Percentiles rank a stretch among this genome's conserved stretches.
These are phyloP conservation scores for Wickerhamomyces sp. DNA, from an alignment of 1,139 yeast species.

Conservation along the genomic window DNA sequence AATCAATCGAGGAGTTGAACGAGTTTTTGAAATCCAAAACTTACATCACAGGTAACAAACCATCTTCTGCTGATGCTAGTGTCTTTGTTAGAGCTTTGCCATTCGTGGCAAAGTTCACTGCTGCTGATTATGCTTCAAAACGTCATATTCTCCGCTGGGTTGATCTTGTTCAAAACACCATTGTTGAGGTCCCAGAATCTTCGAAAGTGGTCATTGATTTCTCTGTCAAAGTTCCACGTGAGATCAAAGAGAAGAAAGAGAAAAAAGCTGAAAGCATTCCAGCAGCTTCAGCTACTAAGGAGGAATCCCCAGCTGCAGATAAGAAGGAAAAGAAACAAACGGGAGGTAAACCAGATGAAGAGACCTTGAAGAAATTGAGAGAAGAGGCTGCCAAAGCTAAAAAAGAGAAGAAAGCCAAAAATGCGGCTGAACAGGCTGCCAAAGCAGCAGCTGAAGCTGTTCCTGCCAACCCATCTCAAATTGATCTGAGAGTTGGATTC, in stretches of 20 bases:
- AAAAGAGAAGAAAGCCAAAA: constrained; percentile 71
- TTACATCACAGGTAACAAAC: constrained; percentile 61
- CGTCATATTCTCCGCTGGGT: constrained; percentile 93
- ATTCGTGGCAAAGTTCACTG: constrained; percentile 48
- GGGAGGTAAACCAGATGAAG: constrained; percentile 50
- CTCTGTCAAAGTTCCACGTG: constrained; percentile 63
- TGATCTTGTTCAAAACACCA: constrained; percentile 71
- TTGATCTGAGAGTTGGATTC: constrained; percentile 93
- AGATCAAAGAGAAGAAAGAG: constrained; percentile 43
- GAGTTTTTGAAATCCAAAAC: constrained; percentile 64
- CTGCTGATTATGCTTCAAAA: constrained; percentile 42
- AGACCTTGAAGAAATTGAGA: constrained; percentile 55
- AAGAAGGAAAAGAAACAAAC: constrained; percentile 31
- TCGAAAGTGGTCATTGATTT: constrained; percentile 52
- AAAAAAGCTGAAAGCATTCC: constrained; percentile 30
- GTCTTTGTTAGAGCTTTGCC: constrained; percentile 66
- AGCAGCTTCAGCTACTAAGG: constrained; percentile 27
- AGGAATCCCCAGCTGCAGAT: constrained; percentile 23
- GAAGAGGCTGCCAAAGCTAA: constrained; percentile 69
- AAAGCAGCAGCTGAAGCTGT: constrained; percentile 50
- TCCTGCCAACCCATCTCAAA: constrained; percentile 71
- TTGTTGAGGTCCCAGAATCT: constrained; percentile 47
- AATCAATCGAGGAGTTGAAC: constrained; percentile 56
- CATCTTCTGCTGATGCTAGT: constrained; percentile 62
- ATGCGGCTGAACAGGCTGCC: constrained; percentile 50